Percentiles rank a stretch among this genome's conserved stretches.
Evolutionary conservation across 2,329 filamentous ascomycete genomes (phyloP).

Genomic region (Annulohypoxylon truncatum): DNA sequence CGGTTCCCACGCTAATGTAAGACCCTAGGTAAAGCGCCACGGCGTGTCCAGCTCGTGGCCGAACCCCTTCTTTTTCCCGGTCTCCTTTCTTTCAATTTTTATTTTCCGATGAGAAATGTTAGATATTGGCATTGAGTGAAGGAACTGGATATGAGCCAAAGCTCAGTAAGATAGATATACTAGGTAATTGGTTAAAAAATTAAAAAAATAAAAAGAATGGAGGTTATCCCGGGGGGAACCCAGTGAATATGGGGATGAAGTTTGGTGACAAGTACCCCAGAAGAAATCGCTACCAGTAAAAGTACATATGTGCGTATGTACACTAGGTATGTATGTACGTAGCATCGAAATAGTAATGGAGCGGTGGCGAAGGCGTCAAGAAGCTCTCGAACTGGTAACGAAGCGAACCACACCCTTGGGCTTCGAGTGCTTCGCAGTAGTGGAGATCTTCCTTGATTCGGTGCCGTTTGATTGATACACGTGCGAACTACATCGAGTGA

Average conservation of each 20-base stretch:
- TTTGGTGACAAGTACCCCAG: background rate
- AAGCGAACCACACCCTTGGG: constrained; percentile 39
- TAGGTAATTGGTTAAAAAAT: background rate
- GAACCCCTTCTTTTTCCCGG: constrained; percentile 5
- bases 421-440: background rate
- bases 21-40: constrained; percentile 33
- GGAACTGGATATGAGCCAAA: background rate
- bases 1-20: constrained; percentile 38
- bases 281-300: constrained; percentile 5
- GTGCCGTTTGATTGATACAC: constrained; percentile 22
- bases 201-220: constrained; percentile 10
- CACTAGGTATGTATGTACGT: background rate
- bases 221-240: background rate
- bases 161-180: background rate
- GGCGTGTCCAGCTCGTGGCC: constrained; percentile 36
- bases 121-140: background rate
- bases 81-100: constrained; percentile 15
- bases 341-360: constrained; percentile 24
- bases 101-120: background rate
- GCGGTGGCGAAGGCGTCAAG: constrained; percentile 30
- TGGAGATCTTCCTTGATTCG: constrained; percentile 17
- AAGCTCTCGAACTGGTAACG: constrained; percentile 26
- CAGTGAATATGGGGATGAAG: background rate
- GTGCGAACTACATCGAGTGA: constrained; percentile 25
- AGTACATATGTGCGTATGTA: background rate